These are phyloP conservation scores for Paraphaeosphaeria sporulosa DNA, from an alignment of 2,329 filamentous ascomycete genomes.

Conservation along the genomic window DNA sequence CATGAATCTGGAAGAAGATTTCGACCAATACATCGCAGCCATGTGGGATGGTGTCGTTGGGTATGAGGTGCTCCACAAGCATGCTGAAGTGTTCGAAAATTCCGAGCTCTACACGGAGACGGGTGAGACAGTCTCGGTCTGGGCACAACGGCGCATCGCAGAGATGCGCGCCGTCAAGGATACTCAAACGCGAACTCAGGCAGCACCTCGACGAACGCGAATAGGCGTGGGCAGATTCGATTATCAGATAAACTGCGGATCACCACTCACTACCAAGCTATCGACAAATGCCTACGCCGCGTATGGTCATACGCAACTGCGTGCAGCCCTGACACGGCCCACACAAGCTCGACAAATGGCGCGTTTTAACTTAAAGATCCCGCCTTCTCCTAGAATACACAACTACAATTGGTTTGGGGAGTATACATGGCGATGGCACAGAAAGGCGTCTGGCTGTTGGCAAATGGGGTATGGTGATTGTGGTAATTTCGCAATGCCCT, in stretches of 20 bases:
- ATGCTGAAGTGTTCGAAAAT: constrained; percentile 3
- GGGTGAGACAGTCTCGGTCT: not conserved
- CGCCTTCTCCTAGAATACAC: not conserved
- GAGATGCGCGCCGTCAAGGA: constrained; percentile 14
- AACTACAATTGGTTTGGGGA: not conserved
- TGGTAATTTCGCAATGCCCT: not conserved
- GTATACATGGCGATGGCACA: constrained; percentile 7
- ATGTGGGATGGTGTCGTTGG: constrained; percentile 8
- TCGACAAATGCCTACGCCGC: constrained; percentile 8
- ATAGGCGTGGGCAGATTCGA: not conserved
- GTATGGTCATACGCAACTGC: constrained; percentile 4
- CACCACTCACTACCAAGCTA: not conserved
- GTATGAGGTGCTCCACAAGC: constrained; percentile 1
- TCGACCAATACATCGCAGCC: not conserved
- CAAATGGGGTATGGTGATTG: not conserved
- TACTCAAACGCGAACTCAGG: not conserved
- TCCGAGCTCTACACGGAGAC: not conserved
- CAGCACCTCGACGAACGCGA: not conserved
- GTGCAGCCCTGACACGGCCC: not conserved
- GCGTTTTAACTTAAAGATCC: not conserved
- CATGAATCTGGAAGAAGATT: not conserved
- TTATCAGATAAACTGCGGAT: not conserved
- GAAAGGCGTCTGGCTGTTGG: constrained; percentile 5
- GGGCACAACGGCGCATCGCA: constrained; percentile 11
- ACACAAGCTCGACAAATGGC: not conserved